A percentile compares a stretch with the other conserved stretches of the same genome.
phyloP scores from a whole-genome alignment of 106 monocot species.

The Dioscorea dumetorum region DNA sequence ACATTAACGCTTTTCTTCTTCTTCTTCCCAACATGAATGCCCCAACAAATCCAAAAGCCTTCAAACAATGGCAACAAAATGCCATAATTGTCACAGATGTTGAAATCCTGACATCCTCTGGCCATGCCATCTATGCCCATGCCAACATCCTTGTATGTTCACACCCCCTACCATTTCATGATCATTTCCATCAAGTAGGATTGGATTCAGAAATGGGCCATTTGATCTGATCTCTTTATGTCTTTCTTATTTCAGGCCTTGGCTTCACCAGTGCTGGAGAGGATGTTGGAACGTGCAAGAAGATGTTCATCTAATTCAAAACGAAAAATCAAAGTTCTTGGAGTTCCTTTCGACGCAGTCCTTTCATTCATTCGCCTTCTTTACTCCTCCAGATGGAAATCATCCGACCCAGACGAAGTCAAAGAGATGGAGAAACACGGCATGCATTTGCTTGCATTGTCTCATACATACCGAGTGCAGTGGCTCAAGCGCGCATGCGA shows the following conservation, averaged over 20 bases:
- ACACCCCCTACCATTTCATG: neutral
- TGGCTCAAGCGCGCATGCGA: slow-evolving; percentile 55
- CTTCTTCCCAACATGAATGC: neutral
- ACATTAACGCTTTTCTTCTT: neutral
- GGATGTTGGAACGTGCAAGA: neutral
- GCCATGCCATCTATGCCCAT: neutral
- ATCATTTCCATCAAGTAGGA: neutral
- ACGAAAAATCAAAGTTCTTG: neutral
- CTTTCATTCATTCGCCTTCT: slow-evolving; percentile 1
- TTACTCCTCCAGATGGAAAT: neutral
- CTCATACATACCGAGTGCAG: slow-evolving; percentile 44
- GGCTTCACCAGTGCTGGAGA: slow-evolving; percentile 8
- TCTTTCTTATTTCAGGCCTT: neutral
- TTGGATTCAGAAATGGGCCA: no score
- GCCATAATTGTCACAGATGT: neutral
- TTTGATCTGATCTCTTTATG: no score
- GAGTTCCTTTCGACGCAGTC: slow-evolving; percentile 1
- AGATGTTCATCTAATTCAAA: neutral
- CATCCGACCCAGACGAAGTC: slow-evolving; percentile 2
- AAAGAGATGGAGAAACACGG: slow-evolving; percentile 34
- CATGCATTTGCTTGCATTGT: slow-evolving; percentile 37
- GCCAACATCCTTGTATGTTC: neutral
- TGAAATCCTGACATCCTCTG: neutral
- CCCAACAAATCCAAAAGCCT: neutral
- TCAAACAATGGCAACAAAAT: neutral